Percentiles rank a stretch among this genome's conserved stretches.
These are phyloP conservation scores for Tulasnella sp. DNA, from an alignment of 768 basidiomycete species.

Conservation along the genomic window DNA sequence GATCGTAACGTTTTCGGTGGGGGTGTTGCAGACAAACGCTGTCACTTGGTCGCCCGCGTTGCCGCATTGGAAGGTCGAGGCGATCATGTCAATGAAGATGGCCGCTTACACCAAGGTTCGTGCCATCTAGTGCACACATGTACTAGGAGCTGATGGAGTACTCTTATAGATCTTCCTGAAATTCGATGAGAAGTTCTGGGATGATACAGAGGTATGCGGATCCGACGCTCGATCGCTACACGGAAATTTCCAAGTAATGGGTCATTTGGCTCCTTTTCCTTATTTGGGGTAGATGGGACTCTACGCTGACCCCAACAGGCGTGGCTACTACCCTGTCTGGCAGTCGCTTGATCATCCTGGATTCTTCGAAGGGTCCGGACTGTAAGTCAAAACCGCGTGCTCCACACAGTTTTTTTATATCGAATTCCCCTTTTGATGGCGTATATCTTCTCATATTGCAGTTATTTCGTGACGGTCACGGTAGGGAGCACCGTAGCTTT, in stretches of 20 bases:
- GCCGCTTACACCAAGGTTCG: constrained; percentile 45
- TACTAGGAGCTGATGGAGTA: not conserved
- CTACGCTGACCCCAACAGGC: constrained; percentile 38
- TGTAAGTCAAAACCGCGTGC: constrained; percentile 27
- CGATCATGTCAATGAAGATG: constrained; percentile 53
- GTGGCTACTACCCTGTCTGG: constrained; percentile 56
- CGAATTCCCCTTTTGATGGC: too few species aligned
- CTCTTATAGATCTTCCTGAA: constrained; percentile 47
- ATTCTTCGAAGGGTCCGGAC: constrained; percentile 51
- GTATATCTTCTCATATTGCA: not conserved
- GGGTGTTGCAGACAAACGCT: constrained; percentile 56
- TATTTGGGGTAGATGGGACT: constrained; percentile 38
- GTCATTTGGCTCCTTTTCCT: constrained; percentile 20
- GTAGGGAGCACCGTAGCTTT: constrained; percentile 24
- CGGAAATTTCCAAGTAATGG: not conserved
- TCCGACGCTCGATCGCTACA: not conserved
- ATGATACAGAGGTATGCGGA: constrained; percentile 31
- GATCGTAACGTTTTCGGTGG: constrained; percentile 57
- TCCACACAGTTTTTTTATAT: not conserved
- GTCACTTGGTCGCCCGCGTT: constrained; percentile 45
- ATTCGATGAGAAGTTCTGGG: constrained; percentile 52
- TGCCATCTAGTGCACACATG: not conserved
- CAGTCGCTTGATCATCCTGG: constrained; percentile 48
- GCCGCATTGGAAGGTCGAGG: constrained; percentile 53
- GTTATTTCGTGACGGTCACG: constrained; percentile 41